These are phyloP conservation scores for Taphrina deformans DNA, from an alignment of 1,139 yeast species.

Conservation along the genomic window DNA sequence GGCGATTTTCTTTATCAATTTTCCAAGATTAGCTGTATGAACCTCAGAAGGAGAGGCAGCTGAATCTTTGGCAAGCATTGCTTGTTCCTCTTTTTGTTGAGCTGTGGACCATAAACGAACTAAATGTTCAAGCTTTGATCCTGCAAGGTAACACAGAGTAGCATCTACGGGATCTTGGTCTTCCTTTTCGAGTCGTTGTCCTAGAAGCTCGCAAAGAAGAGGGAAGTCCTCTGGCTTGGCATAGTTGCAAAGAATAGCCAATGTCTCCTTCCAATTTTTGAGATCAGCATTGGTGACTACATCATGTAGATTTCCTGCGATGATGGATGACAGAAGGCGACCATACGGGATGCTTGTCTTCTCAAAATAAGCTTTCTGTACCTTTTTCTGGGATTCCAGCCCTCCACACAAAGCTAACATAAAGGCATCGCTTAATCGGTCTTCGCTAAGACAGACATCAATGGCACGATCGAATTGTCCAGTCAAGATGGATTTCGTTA, in stretches of 20 bases:
- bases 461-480: constrained; percentile 73
- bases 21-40: constrained; percentile 75
- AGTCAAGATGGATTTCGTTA: constrained; percentile 59
- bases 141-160: constrained; percentile 73
- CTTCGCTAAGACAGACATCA: constrained; percentile 62
- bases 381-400: constrained; percentile 60
- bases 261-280: constrained; percentile 77
- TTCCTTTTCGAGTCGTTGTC: constrained; percentile 57
- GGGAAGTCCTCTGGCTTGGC: constrained; percentile 54
- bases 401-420: constrained; percentile 73
- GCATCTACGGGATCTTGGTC: constrained; percentile 56
- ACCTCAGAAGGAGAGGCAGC: constrained; percentile 71
- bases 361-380: constrained; percentile 68
- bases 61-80: constrained; percentile 42
- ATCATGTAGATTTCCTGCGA: constrained; percentile 64
- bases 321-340: constrained; percentile 63
- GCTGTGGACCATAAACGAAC: constrained; percentile 78
- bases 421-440: constrained; percentile 73
- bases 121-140: constrained; percentile 75
- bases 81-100: constrained; percentile 56
- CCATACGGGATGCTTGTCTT: constrained; percentile 61
- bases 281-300: constrained; percentile 76
- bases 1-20: constrained; percentile 79
- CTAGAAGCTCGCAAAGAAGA: constrained; percentile 62
- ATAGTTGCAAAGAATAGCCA: constrained; percentile 66